phyloP scores from a whole-genome alignment of 2,329 filamentous ascomycete genomes.

The Colletotrichum lini region DNA sequence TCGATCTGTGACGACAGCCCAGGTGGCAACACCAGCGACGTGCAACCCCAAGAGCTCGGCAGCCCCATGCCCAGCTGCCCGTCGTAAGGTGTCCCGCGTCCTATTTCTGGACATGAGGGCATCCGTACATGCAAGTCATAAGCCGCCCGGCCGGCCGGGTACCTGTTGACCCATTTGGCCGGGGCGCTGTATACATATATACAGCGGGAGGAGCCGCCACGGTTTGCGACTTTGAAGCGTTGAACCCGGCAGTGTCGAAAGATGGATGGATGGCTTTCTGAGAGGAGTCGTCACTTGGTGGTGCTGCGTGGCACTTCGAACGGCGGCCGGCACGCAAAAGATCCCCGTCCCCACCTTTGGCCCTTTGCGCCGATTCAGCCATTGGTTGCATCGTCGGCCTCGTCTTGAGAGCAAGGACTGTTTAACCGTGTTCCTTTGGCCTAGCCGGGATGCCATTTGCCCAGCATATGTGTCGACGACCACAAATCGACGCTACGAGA shows the following conservation, averaged over 20 bases:
- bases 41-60: background rate
- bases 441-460: background rate
- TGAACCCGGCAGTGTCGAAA: slow-evolving; percentile 7
- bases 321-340: background rate
- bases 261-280: background rate
- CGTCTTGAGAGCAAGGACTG: slow-evolving; percentile 1
- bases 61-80: background rate
- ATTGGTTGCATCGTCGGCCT: slow-evolving; percentile 19
- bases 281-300: slow-evolving; percentile 5
- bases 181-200: background rate
- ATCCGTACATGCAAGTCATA: background rate
- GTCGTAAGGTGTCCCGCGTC: background rate
- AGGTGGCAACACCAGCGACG: background rate
- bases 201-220: slow-evolving; percentile 32
- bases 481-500: slow-evolving; percentile 13
- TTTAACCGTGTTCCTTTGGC: background rate
- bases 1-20: background rate
- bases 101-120: background rate
- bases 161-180: slow-evolving; percentile 3
- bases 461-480: slow-evolving; percentile 3
- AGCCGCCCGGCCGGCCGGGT: background rate
- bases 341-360: background rate
- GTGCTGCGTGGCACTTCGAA: slow-evolving; percentile 6
- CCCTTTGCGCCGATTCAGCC: slow-evolving; percentile 28
- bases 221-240: slow-evolving; percentile 22